Conservation (phyloP, 352 stramenopile genomes). For the Halophytophthora polymorphica region DNA sequence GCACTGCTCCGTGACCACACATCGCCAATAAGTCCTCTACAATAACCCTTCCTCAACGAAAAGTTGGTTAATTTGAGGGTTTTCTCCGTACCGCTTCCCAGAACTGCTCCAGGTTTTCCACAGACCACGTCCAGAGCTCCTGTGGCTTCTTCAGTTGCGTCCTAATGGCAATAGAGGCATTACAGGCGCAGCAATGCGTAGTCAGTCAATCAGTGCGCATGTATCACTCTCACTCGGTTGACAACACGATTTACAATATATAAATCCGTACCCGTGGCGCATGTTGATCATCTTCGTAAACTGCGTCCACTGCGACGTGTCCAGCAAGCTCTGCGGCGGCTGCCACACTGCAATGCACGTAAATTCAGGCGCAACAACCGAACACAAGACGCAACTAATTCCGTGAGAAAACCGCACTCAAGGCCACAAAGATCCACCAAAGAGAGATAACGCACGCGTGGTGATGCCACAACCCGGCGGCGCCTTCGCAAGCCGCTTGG, state of each 20-base stretch:
- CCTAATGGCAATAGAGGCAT: constrained; percentile 17
- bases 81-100: constrained; percentile 41
- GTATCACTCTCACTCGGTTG: background rate
- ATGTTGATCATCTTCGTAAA: constrained; percentile 67
- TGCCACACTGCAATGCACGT: constrained; percentile 46
- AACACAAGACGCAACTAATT: background rate
- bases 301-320: constrained; percentile 61
- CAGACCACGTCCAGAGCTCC: constrained; percentile 70
- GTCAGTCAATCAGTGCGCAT: background rate
- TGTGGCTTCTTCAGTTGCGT: constrained; percentile 37
- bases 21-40: background rate
- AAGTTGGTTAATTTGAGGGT: background rate
- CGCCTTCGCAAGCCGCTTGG: background rate
- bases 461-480: background rate
- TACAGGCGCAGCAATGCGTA: background rate
- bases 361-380: background rate
- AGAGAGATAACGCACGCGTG: constrained; percentile 1
- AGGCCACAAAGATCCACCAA: background rate
- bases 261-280: constrained; percentile 33
- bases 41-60: background rate
- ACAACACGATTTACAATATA: background rate
- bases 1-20: constrained; percentile 24
- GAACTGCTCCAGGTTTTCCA: constrained; percentile 62
- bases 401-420: too few species aligned
- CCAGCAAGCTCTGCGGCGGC: constrained; percentile 39